A percentile compares a stretch with the other conserved stretches of the same genome.
Evolutionary conservation across 345 rosid genomes (phyloP).

Genomic region (Citrus unshiu): DNA sequence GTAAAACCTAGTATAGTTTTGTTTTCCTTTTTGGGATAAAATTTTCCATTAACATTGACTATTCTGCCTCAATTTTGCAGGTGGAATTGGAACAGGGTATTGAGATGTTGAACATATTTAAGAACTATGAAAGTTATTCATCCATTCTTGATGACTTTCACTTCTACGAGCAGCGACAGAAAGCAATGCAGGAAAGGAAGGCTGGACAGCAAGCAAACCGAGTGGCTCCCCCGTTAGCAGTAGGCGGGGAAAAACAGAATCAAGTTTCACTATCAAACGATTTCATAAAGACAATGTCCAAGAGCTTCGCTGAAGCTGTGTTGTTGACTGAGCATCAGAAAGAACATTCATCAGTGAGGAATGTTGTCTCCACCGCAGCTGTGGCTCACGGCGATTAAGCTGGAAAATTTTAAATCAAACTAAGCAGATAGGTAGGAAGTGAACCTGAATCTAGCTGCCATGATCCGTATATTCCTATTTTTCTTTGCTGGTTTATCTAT

Average conservation of each 20-base stretch:
- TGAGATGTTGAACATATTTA: conserved; percentile 64
- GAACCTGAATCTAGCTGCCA: neutral
- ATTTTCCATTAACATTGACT: neutral
- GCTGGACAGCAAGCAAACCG: conserved; percentile 38
- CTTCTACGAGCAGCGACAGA: conserved; percentile 80
- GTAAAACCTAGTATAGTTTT: neutral
- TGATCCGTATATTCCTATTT: neutral
- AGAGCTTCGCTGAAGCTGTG: conserved; percentile 59
- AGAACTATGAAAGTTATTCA: conserved; percentile 39
- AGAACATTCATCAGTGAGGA: neutral
- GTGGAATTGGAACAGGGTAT: conserved; percentile 64
- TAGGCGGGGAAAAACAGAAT: conserved; percentile 17
- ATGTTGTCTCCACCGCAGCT: conserved; percentile 4
- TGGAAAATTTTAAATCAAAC: neutral
- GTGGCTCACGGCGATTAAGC: conserved; percentile 6
- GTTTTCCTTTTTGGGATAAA: neutral
- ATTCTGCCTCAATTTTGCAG: conserved; percentile 26
- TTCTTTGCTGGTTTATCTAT: neutral
- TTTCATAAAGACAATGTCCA: conserved; percentile 44
- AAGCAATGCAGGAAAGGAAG: conserved; percentile 61
- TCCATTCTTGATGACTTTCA: conserved; percentile 76
- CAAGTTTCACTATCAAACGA: conserved; percentile 29
- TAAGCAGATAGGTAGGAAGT: neutral
- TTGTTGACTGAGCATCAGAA: conserved; percentile 23
- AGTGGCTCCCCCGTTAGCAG: conserved; percentile 21